Conservation (phyloP, 2,329 filamentous ascomycete genomes). For the Rutstroemia sydowiana region DNA sequence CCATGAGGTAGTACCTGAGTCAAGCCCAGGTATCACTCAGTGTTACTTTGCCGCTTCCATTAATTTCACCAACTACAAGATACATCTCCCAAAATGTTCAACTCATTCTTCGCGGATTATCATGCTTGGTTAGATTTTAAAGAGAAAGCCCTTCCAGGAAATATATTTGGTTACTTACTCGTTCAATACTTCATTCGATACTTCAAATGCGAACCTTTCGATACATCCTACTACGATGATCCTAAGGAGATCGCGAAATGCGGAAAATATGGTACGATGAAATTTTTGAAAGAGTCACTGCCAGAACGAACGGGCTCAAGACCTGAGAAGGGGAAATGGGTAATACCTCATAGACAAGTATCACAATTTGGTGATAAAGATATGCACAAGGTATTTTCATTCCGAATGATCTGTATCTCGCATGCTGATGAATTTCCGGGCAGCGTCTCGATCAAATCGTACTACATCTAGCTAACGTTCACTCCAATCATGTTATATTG, state of each 20-base stretch:
- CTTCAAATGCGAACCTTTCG: conserved; percentile 19
- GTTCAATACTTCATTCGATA: conserved; percentile 17
- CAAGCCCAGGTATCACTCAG: too few relatives aligned
- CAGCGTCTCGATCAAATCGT: conserved; percentile 1
- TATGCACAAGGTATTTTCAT: conserved; percentile 15
- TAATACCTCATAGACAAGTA: conserved; percentile 20
- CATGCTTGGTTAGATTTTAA: conserved; percentile 21
- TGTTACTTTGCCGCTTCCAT: too few relatives aligned
- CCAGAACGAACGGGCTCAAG: conserved; percentile 17
- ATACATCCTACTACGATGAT: conserved; percentile 16
- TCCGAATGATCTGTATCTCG: background rate
- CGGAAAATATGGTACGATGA: conserved; percentile 12
- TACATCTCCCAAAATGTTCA: background rate
- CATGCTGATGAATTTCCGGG: background rate
- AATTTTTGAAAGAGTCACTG: conserved; percentile 14
- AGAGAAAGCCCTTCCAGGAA: conserved; percentile 20
- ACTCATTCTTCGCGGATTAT: conserved; percentile 15
- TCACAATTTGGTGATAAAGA: conserved; percentile 15
- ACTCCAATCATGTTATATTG: conserved; percentile 13
- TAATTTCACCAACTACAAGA: background rate
- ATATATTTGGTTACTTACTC: conserved; percentile 20
- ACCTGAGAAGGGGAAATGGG: conserved; percentile 19
- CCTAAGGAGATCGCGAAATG: conserved; percentile 21
- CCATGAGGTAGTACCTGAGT: too few relatives aligned
- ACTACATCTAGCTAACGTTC: conserved; percentile 5